These are phyloP conservation scores for Diaporthe vaccinii DNA, from an alignment of 2,329 filamentous ascomycete genomes.

Conservation along the genomic window DNA sequence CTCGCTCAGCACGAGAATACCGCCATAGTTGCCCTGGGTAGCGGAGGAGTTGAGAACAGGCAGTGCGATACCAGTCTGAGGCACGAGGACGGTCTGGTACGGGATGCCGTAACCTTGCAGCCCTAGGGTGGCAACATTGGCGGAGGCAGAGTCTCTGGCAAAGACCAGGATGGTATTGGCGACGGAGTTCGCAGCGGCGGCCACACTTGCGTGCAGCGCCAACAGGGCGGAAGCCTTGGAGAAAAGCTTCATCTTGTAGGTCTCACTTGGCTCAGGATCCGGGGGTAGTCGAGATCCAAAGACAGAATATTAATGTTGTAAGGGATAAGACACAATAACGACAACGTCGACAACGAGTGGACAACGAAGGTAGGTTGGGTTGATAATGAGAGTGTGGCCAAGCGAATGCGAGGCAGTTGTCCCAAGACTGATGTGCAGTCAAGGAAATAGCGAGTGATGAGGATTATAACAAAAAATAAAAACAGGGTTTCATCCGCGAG, in stretches of 20 bases:
- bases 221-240: slow-evolving; percentile 37
- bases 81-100: slow-evolving; percentile 67
- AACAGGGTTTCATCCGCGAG: slow-evolving; percentile 31
- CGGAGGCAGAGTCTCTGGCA: slow-evolving; percentile 64
- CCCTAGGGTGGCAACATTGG: slow-evolving; percentile 63
- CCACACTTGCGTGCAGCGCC: slow-evolving; percentile 38
- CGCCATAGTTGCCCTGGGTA: slow-evolving; percentile 68
- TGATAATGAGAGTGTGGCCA: slow-evolving; percentile 31
- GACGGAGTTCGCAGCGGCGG: slow-evolving; percentile 45
- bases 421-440: slow-evolving; percentile 26
- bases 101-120: slow-evolving; percentile 73
- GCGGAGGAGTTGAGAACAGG: slow-evolving; percentile 64
- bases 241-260: slow-evolving; percentile 38
- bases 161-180: slow-evolving; percentile 68
- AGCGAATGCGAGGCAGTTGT: slow-evolving; percentile 22
- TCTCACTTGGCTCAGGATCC: background rate
- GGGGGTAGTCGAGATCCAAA: background rate
- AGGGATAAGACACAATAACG: slow-evolving; percentile 1
- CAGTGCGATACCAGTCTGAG: slow-evolving; percentile 63
- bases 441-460: slow-evolving; percentile 18
- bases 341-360: slow-evolving; percentile 27
- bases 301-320: slow-evolving; percentile 19
- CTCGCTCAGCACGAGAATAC: slow-evolving; percentile 67
- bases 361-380: slow-evolving; percentile 27
- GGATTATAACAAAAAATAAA: slow-evolving; percentile 19